Conservation (phyloP, 2,329 filamentous ascomycete species). For the Trichophyton simii region DNA sequence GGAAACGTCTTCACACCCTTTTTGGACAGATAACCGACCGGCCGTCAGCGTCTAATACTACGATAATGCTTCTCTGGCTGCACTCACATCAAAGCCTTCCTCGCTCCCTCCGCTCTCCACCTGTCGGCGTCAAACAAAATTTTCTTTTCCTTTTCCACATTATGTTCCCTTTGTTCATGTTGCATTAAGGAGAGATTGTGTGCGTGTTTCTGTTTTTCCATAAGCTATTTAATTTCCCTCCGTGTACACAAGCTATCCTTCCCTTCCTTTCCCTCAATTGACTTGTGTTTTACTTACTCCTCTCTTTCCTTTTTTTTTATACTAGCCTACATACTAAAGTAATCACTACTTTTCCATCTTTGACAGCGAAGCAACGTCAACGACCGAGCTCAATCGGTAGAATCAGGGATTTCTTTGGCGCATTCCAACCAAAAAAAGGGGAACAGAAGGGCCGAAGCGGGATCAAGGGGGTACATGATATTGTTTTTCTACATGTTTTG, state of each 20-base stretch:
- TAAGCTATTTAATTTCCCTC: constrained; percentile 1
- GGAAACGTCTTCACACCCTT: background rate
- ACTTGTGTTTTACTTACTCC: background rate
- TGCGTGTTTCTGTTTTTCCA: background rate
- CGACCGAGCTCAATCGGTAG: background rate
- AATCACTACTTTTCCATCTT: background rate
- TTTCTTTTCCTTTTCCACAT: background rate
- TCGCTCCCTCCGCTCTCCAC: background rate
- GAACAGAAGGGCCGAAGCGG: background rate
- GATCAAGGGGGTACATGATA: too few relatives aligned
- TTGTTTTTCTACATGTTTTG: background rate
- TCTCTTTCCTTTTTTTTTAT: background rate
- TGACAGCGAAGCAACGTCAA: background rate
- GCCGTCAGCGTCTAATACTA: background rate
- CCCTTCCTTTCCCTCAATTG: background rate
- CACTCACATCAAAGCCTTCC: background rate
- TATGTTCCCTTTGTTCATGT: background rate
- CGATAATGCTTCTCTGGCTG: constrained; percentile 1
- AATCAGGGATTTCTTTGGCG: constrained; percentile 1
- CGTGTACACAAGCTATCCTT: background rate
- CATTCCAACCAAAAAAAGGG: background rate
- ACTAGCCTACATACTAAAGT: background rate
- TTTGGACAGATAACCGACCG: background rate
- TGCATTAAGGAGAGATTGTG: background rate
- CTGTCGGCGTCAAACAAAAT: background rate